Evolutionary conservation across 768 basidiomycete genomes (phyloP).

Genomic region (Tricholoma flavovirens): DNA sequence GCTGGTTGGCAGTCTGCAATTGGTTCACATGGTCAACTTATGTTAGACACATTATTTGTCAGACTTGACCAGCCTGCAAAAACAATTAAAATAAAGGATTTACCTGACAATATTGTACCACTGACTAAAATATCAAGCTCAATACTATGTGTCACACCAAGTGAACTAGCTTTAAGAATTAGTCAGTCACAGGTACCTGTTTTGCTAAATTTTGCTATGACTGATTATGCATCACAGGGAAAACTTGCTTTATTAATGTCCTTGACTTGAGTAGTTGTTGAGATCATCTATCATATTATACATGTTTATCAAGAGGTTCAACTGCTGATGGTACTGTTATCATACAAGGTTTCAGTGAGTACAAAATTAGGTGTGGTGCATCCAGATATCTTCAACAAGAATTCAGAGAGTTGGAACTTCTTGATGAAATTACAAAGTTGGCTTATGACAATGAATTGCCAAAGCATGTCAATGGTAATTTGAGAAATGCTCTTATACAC

Average conservation of each 20-base stretch:
- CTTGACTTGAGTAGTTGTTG: slow-evolving; percentile 10
- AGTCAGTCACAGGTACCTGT: neutral
- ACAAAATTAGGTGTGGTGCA: slow-evolving; percentile 10
- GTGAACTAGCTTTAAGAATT: slow-evolving; percentile 13
- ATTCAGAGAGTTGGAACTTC: slow-evolving; percentile 16
- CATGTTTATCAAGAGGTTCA: slow-evolving; percentile 15
- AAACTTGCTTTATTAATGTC: neutral
- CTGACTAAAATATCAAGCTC: slow-evolving; percentile 2
- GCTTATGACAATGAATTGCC: neutral
- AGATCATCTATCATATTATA: slow-evolving; percentile 15
- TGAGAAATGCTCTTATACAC: neutral
- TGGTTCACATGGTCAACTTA: neutral
- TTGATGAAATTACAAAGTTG: slow-evolving; percentile 18
- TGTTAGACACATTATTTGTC: slow-evolving; percentile 7
- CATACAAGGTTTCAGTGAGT: too few relatives aligned
- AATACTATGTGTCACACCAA: slow-evolving; percentile 24
- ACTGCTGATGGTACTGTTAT: too few relatives aligned
- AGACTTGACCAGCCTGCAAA: slow-evolving; percentile 1
- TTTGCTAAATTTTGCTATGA: neutral
- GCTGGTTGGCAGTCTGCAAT: slow-evolving; percentile 16
- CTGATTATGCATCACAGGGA: neutral
- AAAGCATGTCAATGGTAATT: neutral
- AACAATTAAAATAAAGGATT: neutral
- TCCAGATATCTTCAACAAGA: slow-evolving; percentile 14
- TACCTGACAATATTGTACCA: slow-evolving; percentile 7